Conservation (phyloP, 2,329 filamentous ascomycete genomes). For the Orbilia oligospora region DNA sequence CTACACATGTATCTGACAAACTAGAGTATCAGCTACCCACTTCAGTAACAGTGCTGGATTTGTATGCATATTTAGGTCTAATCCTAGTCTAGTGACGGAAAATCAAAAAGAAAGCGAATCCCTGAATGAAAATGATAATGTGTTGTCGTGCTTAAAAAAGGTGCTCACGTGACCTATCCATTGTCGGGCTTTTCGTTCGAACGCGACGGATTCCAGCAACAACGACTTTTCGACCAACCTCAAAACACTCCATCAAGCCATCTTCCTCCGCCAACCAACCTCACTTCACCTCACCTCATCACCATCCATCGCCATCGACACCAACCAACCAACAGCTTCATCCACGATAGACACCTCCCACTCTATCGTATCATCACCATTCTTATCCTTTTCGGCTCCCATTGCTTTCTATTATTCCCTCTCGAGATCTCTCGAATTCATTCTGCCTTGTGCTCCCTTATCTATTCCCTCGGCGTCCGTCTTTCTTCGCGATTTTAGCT, state of each 20-base stretch:
- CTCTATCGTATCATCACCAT: too few relatives aligned
- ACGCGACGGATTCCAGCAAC: constrained; percentile 5
- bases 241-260: constrained; percentile 8
- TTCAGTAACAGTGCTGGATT: too few relatives aligned
- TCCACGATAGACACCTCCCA: background rate
- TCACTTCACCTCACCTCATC: background rate
- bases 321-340: constrained; percentile 7
- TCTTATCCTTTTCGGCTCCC: background rate
- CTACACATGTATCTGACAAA: too few relatives aligned
- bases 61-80: too few relatives aligned
- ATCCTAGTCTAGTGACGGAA: too few relatives aligned
- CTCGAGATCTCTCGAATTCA: background rate
- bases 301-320: constrained; percentile 8
- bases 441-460: background rate
- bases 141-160: background rate
- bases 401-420: background rate
- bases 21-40: too few relatives aligned
- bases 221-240: background rate
- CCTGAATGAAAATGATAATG: background rate
- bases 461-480: constrained; percentile 1
- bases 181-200: background rate
- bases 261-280: too few relatives aligned
- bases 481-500: constrained; percentile 13
- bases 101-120: too few relatives aligned
- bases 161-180: too few relatives aligned